A percentile compares a stretch with the other conserved stretches of the same genome.
Conservation (phyloP, 371 early-diverging fungal genomes). For the Amoeboaphelidium protococcarum region DNA sequence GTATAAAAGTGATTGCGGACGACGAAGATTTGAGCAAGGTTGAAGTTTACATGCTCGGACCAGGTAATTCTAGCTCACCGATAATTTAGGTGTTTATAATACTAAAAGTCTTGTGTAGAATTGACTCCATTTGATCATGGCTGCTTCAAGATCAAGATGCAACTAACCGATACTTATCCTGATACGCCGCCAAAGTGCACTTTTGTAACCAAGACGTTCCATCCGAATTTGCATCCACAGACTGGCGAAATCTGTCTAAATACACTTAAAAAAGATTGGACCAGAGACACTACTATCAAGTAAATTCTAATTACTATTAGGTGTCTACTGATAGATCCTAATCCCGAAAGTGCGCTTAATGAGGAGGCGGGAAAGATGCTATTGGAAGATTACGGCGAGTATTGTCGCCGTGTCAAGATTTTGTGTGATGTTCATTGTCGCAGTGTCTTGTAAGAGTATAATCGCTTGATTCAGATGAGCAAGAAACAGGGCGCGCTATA, state of each 20-base stretch:
- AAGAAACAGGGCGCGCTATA: too few species aligned
- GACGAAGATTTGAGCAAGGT: constrained; percentile 44
- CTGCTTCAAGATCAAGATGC: constrained; percentile 30
- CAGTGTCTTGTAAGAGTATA: too few species aligned
- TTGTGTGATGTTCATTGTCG: constrained; percentile 51
- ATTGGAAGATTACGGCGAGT: constrained; percentile 57
- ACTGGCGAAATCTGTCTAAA: constrained; percentile 73
- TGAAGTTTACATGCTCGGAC: constrained; percentile 57
- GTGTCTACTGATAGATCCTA: constrained; percentile 70
- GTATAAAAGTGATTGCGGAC: constrained; percentile 34
- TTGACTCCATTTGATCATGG: constrained; percentile 58
- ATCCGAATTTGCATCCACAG: constrained; percentile 66
- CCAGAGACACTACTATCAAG: constrained; percentile 38
- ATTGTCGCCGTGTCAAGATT: constrained; percentile 38
- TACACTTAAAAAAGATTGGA: constrained; percentile 79
- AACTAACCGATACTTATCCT: constrained; percentile 34
- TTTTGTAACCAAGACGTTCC: constrained; percentile 69
- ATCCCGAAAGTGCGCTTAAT: constrained; percentile 73
- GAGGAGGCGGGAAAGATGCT: constrained; percentile 66
- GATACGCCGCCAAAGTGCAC: constrained; percentile 38
- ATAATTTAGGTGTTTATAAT: constrained; percentile 5
- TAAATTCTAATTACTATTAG: constrained; percentile 64
- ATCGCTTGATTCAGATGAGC: too few species aligned
- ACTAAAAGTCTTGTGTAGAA: constrained; percentile 7
- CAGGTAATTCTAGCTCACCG: constrained; percentile 21